Evolutionary conservation across 2,329 filamentous ascomycete species (phyloP).

Genomic region (Ophiostoma populinum): DNA sequence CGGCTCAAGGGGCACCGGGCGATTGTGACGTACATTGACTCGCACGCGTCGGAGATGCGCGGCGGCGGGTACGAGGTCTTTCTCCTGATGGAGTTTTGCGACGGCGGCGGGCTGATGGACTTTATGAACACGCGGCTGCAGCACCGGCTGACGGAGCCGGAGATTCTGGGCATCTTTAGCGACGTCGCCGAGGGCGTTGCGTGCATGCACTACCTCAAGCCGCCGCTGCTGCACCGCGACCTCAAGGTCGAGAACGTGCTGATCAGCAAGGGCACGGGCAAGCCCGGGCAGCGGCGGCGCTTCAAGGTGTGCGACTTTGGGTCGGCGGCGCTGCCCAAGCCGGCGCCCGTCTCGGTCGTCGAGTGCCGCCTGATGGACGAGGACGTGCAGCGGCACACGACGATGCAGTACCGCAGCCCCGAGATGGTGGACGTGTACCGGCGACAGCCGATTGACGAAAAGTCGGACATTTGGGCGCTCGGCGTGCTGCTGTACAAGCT

Average conservation of each 20-base stretch:
- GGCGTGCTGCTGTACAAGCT: slow-evolving; percentile 93
- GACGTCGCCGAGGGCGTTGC: slow-evolving; percentile 93
- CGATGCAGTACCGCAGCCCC: slow-evolving; percentile 89
- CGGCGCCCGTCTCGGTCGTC: slow-evolving; percentile 68
- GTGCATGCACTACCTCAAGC: slow-evolving; percentile 98
- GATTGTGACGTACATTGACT: slow-evolving; percentile 97
- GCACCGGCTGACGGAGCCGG: slow-evolving; percentile 89
- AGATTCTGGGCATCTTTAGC: slow-evolving; percentile 92
- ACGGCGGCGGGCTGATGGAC: slow-evolving; percentile 88
- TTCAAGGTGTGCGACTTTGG: slow-evolving; percentile 99
- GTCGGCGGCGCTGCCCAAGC: slow-evolving; percentile 66
- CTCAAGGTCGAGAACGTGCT: slow-evolving; percentile 97
- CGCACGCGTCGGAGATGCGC: slow-evolving; percentile 84
- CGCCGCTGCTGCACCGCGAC: slow-evolving; percentile 78
- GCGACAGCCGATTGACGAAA: slow-evolving; percentile 93
- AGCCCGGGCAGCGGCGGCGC: slow-evolving; percentile 38
- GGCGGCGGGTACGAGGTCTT: slow-evolving; percentile 96
- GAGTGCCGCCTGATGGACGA: slow-evolving; percentile 91
- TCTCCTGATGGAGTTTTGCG: slow-evolving; percentile 93
- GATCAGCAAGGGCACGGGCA: slow-evolving; percentile 43
- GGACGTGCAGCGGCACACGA: slow-evolving; percentile 92
- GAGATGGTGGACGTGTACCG: slow-evolving; percentile 98
- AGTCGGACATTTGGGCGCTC: slow-evolving; percentile 95
- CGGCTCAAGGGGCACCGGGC: slow-evolving; percentile 89
- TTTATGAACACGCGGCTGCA: slow-evolving; percentile 99